Evolutionary conservation across 768 basidiomycete genomes (phyloP).

Genomic region (Mrakia frigida): DNA sequence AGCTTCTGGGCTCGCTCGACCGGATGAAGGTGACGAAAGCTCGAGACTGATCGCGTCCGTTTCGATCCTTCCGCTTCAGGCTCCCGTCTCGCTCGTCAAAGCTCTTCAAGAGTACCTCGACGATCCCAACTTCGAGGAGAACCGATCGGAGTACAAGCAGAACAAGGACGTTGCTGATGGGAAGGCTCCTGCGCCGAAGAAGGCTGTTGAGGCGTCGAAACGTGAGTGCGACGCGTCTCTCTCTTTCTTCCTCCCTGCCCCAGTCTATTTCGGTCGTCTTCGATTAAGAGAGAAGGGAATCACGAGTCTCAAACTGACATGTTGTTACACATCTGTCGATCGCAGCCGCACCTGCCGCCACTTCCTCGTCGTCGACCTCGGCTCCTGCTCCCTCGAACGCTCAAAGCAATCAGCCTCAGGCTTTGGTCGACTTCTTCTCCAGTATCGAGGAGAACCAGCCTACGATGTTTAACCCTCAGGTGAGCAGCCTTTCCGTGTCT

Average conservation of each 20-base stretch:
- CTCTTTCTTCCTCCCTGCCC: background rate
- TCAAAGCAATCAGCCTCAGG: slow-evolving; percentile 39
- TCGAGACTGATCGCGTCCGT: background rate
- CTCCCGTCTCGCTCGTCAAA: slow-evolving; percentile 87
- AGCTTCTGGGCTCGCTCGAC: background rate
- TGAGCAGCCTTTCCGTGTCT: slow-evolving; percentile 32
- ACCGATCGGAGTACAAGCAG: slow-evolving; percentile 81
- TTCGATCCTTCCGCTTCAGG: slow-evolving; percentile 49
- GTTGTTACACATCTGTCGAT: background rate
- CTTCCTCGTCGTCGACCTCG: slow-evolving; percentile 26
- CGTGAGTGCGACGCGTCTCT: slow-evolving; percentile 23
- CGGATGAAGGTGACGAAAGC: background rate
- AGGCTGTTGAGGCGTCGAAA: slow-evolving; percentile 7
- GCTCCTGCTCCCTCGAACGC: slow-evolving; percentile 36
- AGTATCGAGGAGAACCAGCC: slow-evolving; percentile 78
- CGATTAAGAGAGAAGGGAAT: too few relatives aligned
- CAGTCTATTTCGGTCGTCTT: background rate
- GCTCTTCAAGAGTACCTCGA: slow-evolving; percentile 92
- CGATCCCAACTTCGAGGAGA: slow-evolving; percentile 95
- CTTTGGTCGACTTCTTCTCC: slow-evolving; percentile 75
- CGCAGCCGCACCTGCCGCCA: background rate
- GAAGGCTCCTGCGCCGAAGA: background rate
- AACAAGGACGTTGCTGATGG: slow-evolving; percentile 45
- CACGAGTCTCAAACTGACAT: too few relatives aligned
- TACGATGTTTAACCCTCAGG: slow-evolving; percentile 63